Base-by-base conservation (phyloP, 305 asterid species). In the Fraxinus sp. region DNA sequence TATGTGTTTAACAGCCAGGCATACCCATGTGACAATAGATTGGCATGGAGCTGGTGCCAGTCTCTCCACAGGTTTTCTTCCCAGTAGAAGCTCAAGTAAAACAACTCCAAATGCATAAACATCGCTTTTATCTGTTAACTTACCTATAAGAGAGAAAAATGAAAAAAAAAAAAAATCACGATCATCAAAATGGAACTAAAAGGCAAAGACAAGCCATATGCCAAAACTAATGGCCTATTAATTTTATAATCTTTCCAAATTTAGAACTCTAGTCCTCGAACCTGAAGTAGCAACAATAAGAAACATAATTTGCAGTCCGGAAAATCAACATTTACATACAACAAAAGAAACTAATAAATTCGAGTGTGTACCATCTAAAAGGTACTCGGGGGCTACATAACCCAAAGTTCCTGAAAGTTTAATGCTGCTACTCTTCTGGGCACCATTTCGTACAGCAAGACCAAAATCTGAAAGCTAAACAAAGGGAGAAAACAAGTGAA, bases 361-460 rank as follows among this genome's bases (percentile, higher is more conserved):
- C 72, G 62, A 57, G 78, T 78, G 77, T 85, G 57, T 86, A 93
- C 97, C 97, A 79, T 93, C 91, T 84, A 93, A 87, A 55, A 93
- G 89, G 82, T 93, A 93, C 81, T 93, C 97, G 4, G 97, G 96
- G 77, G 97, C 97, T 41, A 93, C 96, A 88, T 93, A 93, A 76
- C 96, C 97, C 78, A 93, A 52, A 28, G 96, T 93, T 81, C 97
- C 96, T 64, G 97, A 93, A 72, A 90, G 90, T 92, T 93, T 93
- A 83, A 91, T 85, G 66, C 87, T 86, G 81, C 86, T 91, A 83
- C 83, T 57, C 85, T 85, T 91, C 78, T 89, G 89, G 68, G 89
- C 78, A 72, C 94, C 94, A 81, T 88, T 89, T 66, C 86, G 39
- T 66, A 93, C 75, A 82, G 97, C 95, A 76, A 93, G 96, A 68